Base-by-base conservation (phyloP, 2,329 filamentous ascomycete species). In the Hypoxylon sp. region DNA sequence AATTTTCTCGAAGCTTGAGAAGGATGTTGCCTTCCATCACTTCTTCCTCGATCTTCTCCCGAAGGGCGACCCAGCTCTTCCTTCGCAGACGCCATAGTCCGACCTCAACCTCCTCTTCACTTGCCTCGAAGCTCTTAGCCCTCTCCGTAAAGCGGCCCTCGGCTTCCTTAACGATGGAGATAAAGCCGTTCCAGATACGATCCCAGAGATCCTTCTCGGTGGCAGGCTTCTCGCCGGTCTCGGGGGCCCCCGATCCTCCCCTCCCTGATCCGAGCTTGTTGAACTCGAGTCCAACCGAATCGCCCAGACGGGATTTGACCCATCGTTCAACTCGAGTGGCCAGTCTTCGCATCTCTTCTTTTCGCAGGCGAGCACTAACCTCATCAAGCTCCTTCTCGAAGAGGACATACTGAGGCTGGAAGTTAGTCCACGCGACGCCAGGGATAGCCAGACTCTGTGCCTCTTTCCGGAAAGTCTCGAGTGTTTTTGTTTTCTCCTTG, bases 21-120 rank as follows among this genome's bases (percentile, higher is more conserved):
- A 98, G 84, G 59, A 99, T 90, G 77, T 98, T 99, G 75, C 95
- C 95, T 82, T 98, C 96, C 90, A 97, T 97, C 77, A 98, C 93
- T 81, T 99, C 96, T 77, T 99, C 96, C 36, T 98, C 95, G 68
- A 99, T 92, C 83, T 93, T 96, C 65, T 93, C 91, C 49, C 93
- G 89, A 67, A 99, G 85, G 13, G 95, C 94, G 43, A 91, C 91
- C 96, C 96, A 99, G 68, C 93, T 96, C 85, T 98, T 98, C 70
- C 95, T 90, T 65, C 95, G 90, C 71, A 99, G 82, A 62, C 94
- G 89, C 95, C 96, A 99, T 19, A 97, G 85, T 17, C 96, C 96
- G 60, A 98, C 89, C 67, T 97, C 92, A 19, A 97, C 93, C 82
- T 99, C 96, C 43, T 95, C 93, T 61, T 92, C 85, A 74, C 90